Evolutionary conservation across 2,329 filamentous ascomycete species (phyloP).

Genomic region (Talaromyces sp.): DNA sequence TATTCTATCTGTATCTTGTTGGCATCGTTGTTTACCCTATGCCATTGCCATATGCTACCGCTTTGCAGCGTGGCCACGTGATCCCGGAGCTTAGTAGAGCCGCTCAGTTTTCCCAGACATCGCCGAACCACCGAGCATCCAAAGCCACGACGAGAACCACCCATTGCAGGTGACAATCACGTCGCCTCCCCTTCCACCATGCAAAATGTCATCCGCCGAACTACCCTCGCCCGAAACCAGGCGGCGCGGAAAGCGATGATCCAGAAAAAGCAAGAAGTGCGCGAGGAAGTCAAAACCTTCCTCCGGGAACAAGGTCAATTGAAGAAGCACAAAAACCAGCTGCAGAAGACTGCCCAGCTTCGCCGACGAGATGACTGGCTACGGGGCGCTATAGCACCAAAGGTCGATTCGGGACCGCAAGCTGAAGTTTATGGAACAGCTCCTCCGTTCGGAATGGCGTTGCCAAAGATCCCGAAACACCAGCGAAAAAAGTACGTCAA

Average conservation of each 20-base stretch:
- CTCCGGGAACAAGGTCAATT: conserved; percentile 24
- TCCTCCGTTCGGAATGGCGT: conserved; percentile 26
- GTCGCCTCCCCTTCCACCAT: conserved; percentile 36
- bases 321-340: conserved; percentile 28
- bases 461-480: conserved; percentile 35
- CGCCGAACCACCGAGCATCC: background rate
- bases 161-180: background rate
- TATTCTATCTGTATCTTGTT: background rate
- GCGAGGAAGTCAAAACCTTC: conserved; percentile 26
- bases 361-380: conserved; percentile 70
- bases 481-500: conserved; percentile 49
- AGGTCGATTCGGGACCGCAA: conserved; percentile 59
- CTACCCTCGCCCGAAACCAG: conserved; percentile 61
- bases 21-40: no score
- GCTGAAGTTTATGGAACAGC: conserved; percentile 57
- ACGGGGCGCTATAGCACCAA: conserved; percentile 70
- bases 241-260: conserved; percentile 43
- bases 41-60: no score
- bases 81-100: background rate
- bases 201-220: conserved; percentile 66
- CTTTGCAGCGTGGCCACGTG: conserved; percentile 6
- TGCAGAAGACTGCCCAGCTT: conserved; percentile 45
- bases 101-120: background rate
- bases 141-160: background rate
- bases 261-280: conserved; percentile 36